Evolutionary conservation across 2,329 filamentous ascomycete genomes (phyloP), one percentile per base, ranked within the genome.

Genomic region (Ophiostoma quercus): DNA sequence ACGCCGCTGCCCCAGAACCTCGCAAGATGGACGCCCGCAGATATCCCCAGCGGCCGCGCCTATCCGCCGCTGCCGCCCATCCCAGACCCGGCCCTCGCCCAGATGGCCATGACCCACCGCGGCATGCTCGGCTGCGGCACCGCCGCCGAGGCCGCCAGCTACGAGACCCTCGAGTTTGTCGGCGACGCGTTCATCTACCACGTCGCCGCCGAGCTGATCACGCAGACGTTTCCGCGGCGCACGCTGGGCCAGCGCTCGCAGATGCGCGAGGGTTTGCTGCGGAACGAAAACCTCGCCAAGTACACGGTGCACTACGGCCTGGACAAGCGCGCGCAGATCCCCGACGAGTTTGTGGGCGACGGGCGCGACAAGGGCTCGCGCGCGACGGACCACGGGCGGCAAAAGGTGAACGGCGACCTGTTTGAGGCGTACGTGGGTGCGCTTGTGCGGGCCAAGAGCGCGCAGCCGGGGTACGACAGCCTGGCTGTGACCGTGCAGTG

Each of bases 361-460:
- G 78, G 78, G 4, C 76, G 77, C 67, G 3, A 4, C 11, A 73
- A 74, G 1, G 82, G 84, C 72, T 80, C 80, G 32, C 75, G 73
- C 66, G 79, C 75, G 68, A 84, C 75, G 70, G 79, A 76, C 76
- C 88, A 84, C 77, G 85, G 84, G 60, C 83, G 85, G 71, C 84
- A 82, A 16, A 97, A 97, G 78, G 87, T 92, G 11, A 83, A 91
- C 70, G 94, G 90, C 9, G 94, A 98, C 76, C 84, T 97, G 22
- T 96, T 97, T 75, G 94, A 98, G 78, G 91, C 94, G 0, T 97
- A 96, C 74, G 87, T 96, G 19, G 94, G 91, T 9, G 94, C 90
- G 2, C 80, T 94, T 6, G 85, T 96, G 43, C 80, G 92, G 1
- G 88, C 89, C 0, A 32, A 51, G 7, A 68, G 39, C n/a, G 12